Evolutionary conservation across 805 yeast species (phyloP), one percentile per base, ranked within the genome.

Genomic region (Ogataea corticis): DNA sequence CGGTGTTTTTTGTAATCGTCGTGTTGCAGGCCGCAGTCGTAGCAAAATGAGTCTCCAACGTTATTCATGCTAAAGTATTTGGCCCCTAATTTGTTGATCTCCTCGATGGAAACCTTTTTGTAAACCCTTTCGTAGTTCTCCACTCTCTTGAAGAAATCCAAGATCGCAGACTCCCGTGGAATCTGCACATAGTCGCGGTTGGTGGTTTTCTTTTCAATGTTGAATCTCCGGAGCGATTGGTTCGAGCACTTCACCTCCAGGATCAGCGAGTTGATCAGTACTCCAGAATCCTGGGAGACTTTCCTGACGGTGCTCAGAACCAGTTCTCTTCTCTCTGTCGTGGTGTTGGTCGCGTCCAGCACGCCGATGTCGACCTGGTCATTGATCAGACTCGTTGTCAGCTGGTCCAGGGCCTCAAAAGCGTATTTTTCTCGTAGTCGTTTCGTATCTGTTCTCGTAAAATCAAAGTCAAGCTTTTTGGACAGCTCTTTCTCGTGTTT

Each of bases 331-430:
- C 95, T 73, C 25, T 63, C 65, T 45, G 69, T 75, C 3, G 91
- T 85, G 5, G 88, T 80, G 42, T 65, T 65, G 6, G 69, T 65
- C n/a, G 94, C 94, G 64, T 86, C 95, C 58, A 86, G 82, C 11
- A 92, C 84, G 2, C 97, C 99, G 3, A 92, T 94, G 4, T 91
- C 83, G 1, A 96, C 95, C n/a, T 79, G 74, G 1, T 90, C 94
- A 17, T 77, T 73, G 31, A 86, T 62, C 7, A 94, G 76, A 63
- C 83, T 83, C 51, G 86, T 85, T 18, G 89, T 71, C 41, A 94
- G 68, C 57, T 84, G 85, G 48, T 86, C 87, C 46, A 92, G 69
- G 0, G 98, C 92, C 56, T 91, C 96, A 80, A 88, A 82, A 0
- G 98, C 98, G 95, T 96, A 94, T 59, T 82, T 77, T 57, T 92